Conservation (phyloP, 768 basidiomycete genomes). For the Lenzites betulinus region DNA sequence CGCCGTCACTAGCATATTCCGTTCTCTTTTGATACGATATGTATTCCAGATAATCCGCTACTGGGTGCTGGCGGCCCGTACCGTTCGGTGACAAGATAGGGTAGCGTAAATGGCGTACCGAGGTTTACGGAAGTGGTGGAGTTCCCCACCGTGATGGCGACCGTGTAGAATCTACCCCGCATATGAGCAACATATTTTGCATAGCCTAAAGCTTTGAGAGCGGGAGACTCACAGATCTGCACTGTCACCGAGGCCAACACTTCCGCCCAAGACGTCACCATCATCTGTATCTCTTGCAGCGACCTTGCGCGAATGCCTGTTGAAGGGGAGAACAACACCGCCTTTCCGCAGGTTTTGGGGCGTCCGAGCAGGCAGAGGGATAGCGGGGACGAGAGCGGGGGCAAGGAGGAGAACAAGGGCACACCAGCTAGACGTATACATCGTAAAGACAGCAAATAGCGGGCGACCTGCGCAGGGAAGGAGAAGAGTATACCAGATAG, state of each 20-base stretch:
- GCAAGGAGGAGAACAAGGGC: constrained; percentile 10
- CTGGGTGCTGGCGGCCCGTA: neutral
- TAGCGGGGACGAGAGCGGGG: constrained; percentile 11
- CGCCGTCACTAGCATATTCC: too few relatives aligned
- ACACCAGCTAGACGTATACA: constrained; percentile 26
- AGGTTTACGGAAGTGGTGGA: constrained; percentile 58
- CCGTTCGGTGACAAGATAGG: neutral
- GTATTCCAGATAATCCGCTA: neutral
- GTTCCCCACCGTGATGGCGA: constrained; percentile 58
- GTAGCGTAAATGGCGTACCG: constrained; percentile 42
- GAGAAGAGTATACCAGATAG: constrained; percentile 19
- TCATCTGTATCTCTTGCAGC: constrained; percentile 10
- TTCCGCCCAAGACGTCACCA: constrained; percentile 26
- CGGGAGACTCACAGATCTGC: constrained; percentile 56
- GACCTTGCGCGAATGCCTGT: constrained; percentile 15
- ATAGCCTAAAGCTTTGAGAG: too few relatives aligned
- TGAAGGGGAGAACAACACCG: constrained; percentile 13
- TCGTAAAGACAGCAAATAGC: constrained; percentile 21
- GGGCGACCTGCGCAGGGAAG: constrained; percentile 27
- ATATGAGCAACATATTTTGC: too few relatives aligned
- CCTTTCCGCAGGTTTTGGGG: constrained; percentile 8
- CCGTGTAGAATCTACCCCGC: constrained; percentile 57
- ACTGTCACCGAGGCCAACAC: constrained; percentile 59
- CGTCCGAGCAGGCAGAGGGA: constrained; percentile 10
- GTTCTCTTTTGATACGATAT: too few relatives aligned